These are phyloP conservation scores for Debaryomyces robertsiae DNA, from an alignment of 1,139 yeast species.

Conservation along the genomic window DNA sequence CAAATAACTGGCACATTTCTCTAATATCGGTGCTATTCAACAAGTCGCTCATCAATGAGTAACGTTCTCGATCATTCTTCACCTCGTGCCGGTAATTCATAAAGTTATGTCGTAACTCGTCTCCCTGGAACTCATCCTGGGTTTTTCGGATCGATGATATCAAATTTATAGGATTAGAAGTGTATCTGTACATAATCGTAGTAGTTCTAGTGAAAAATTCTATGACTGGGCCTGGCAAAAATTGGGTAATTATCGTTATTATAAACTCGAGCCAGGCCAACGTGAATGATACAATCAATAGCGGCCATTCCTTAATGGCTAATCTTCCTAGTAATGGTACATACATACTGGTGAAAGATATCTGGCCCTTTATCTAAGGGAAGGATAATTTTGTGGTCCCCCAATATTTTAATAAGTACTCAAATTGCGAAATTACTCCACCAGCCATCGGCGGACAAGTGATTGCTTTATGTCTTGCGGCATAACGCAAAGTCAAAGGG, in stretches of 20 bases:
- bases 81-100: constrained; percentile 10
- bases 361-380: neutral
- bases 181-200: constrained; percentile 30
- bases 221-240: constrained; percentile 38
- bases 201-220: constrained; percentile 31
- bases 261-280: constrained; percentile 47
- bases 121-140: constrained; percentile 6
- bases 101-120: constrained; percentile 5
- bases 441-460: neutral
- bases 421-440: neutral
- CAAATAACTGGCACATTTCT: constrained; percentile 41
- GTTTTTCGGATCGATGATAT: constrained; percentile 16
- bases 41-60: constrained; percentile 34
- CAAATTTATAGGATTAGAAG: constrained; percentile 34
- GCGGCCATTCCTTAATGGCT: constrained; percentile 38
- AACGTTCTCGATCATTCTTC: constrained; percentile 22
- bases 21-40: constrained; percentile 36
- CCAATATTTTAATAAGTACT: neutral
- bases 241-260: constrained; percentile 33
- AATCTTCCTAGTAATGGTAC: constrained; percentile 44
- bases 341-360: constrained; percentile 24
- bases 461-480: too few species aligned
- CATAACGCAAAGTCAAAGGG: too few species aligned
- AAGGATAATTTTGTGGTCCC: constrained; percentile 4
- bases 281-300: constrained; percentile 35